Conservation (phyloP, 768 basidiomycete genomes). For the Suillus paluster region DNA sequence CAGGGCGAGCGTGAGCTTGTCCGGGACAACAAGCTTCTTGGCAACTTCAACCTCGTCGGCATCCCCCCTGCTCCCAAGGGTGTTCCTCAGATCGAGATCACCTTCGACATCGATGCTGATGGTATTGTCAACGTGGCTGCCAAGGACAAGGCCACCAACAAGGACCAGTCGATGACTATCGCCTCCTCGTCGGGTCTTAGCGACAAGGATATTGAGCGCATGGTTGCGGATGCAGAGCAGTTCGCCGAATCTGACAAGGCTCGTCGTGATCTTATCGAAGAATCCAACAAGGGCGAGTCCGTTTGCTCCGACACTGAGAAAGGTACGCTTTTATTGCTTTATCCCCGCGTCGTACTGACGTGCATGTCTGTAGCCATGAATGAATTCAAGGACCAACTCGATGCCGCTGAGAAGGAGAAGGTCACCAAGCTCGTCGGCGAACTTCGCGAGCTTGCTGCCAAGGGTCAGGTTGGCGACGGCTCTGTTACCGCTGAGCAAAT, state of each 20-base stretch:
- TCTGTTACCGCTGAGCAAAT: conserved; percentile 84
- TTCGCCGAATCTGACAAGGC: conserved; percentile 93
- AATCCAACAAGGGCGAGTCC: conserved; percentile 95
- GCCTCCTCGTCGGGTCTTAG: conserved; percentile 96
- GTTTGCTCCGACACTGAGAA: conserved; percentile 96
- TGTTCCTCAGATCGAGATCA: conserved; percentile 80
- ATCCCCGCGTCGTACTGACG: conserved; percentile 6
- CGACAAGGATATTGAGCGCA: conserved; percentile 96
- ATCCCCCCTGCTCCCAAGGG: conserved; percentile 85
- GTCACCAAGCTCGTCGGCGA: conserved; percentile 85
- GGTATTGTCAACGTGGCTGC: conserved; percentile 98
- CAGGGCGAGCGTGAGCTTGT: conserved; percentile 99
- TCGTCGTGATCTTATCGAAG: conserved; percentile 88
- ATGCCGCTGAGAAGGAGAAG: conserved; percentile 91
- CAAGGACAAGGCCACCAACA: conserved; percentile 89
- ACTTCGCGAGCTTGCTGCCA: conserved; percentile 85
- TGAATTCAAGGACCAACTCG: conserved; percentile 98
- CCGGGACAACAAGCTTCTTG: conserved; percentile 96
- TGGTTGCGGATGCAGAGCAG: conserved; percentile 94
- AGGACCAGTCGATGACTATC: conserved; percentile 96
- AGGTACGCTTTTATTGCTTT: conserved; percentile 48
- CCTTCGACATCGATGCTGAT: conserved; percentile 98
- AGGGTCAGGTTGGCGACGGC: conserved; percentile 87
- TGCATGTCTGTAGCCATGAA: conserved; percentile 66
- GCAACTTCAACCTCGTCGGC: conserved; percentile 99